Base-by-base conservation (phyloP, 164 flowering plant species). In the Houttuynia cordata region DNA sequence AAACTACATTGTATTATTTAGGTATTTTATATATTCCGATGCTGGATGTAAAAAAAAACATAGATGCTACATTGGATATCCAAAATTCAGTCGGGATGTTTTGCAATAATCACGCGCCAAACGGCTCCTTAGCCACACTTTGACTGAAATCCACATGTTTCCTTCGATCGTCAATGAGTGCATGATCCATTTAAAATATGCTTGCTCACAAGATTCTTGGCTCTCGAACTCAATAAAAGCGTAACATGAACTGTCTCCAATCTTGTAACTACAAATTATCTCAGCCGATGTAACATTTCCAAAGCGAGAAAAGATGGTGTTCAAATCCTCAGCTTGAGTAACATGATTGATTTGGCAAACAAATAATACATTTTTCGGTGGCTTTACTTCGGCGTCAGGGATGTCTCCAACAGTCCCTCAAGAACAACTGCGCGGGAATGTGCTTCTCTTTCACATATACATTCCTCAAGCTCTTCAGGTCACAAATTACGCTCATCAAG, bases 181-280 rank as follows among this genome's bases (percentile, higher is more conserved):
- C 92, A 86, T 93, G 88, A 67, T 93, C 97, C 97, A 93, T 93
- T 90, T 92, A 61, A 75, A 87, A 75, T 87, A 92, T 56, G 98
- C 98, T 76, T 78, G 87, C 68, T 87, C 93, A 68, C 96, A 92
- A 60, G 98, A 79, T 62, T 89, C 96, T 18, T 60, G 72, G 64
- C 68, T 71, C 69, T 92, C 98, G 71, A 87, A 92, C 69, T 92
- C 98, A 54, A 93, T 83, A 69, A 93, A 93, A 55, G 97, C 96
- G 72, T 91, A 88, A 71, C 92, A 82, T 67, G 86, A 75, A 66
- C 96, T 93, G 62, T 93, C 99, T 59, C 93, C 96, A 67, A 91
- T 93, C 74, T 90, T 93, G 63, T 34, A 84, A 75, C 91, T 97
- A 59, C 96, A 87, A 66, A 93, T 93, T 39, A 93, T 58, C 41